Evolutionary conservation across 163 green algal species (phyloP), one percentile per base, ranked within the genome.

Genomic region (Trebouxiophyceae sp.): DNA sequence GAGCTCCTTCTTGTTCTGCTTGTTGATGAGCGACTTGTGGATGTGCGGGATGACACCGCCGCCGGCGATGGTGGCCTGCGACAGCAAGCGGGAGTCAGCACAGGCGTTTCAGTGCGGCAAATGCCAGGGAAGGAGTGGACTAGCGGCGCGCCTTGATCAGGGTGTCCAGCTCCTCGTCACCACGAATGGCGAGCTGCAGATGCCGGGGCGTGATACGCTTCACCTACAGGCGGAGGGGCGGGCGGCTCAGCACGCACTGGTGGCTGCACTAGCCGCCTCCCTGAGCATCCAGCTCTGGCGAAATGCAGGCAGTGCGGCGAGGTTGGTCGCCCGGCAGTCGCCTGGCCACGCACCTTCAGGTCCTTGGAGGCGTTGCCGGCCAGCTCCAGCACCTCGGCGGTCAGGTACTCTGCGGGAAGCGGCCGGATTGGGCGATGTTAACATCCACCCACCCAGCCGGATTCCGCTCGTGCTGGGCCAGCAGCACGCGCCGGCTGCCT

Each of bases 41-140:
- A 99, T 99, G 83, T 99, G 95, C 22, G 95, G 95, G 65, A 99
- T 99, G 62, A 99, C 95, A 84, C 95, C 95, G 79, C 95, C 95
- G 57, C 95, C 95, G 50, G 94, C 94, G 73, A 99, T 99, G 47
- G 95, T 99, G 4, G 93, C 93, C 91, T 97, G 81, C 12, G 39
- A 47, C 39, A 47, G 7, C 39, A 7, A 47, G 8, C 39, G 20
- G 20, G 20, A 54, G 45, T 54, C 16, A 54, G 45, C 45, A n/a
- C 16, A 54, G 16, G 16, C 16, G 45, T 54, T 54, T 54, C 45
- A 54, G 20, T 54, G 16, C 20, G 45, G 16, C 16, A 20, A 20
- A 20, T 54, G 45, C 45, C 45, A 54, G 45, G 45, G n/a, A n/a
- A n/a, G n/a, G n/a, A n/a, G n/a, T n/a, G n/a, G n/a, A n/a, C n/a